Conservation (phyloP, 108 stramenopile species). For the Pseudonitzschia pungens region DNA sequence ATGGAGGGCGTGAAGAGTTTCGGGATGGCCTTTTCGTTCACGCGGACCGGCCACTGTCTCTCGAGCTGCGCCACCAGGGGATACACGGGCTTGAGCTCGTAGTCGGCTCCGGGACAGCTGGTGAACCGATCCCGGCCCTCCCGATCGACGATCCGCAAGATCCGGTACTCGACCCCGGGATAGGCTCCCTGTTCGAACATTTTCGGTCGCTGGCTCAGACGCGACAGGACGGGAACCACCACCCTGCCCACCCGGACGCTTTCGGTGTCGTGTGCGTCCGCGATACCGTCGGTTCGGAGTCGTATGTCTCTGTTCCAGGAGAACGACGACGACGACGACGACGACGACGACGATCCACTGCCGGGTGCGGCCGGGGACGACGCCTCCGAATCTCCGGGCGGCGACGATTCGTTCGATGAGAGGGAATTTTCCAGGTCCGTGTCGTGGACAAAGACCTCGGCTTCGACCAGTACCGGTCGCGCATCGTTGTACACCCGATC, state of each 20-base stretch:
- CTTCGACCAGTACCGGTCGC: slow-evolving; percentile 9
- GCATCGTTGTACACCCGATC: slow-evolving; percentile 15
- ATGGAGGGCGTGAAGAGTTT: slow-evolving; percentile 52
- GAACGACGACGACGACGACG: too few species aligned
- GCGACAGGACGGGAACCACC: slow-evolving; percentile 44
- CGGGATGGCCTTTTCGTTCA: slow-evolving; percentile 56
- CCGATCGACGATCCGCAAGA: slow-evolving; percentile 37
- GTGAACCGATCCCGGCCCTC: slow-evolving; percentile 39
- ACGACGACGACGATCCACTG: neutral
- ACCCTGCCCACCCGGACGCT: slow-evolving; percentile 45
- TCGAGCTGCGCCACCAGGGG: slow-evolving; percentile 63
- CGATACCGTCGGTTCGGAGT: neutral
- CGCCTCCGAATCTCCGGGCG: too few species aligned
- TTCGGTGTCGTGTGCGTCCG: slow-evolving; percentile 18
- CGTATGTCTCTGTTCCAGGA: slow-evolving; percentile 27
- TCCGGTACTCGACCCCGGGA: slow-evolving; percentile 57
- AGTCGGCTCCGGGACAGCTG: slow-evolving; percentile 43
- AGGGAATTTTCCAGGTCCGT: slow-evolving; percentile 5
- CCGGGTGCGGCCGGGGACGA: neutral
- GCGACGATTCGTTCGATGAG: neutral
- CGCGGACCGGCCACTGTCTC: slow-evolving; percentile 59
- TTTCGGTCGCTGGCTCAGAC: slow-evolving; percentile 35
- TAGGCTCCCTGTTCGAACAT: slow-evolving; percentile 54
- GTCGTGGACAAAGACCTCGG: slow-evolving; percentile 30
- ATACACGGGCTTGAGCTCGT: slow-evolving; percentile 60